Percentiles rank a stretch among this genome's conserved stretches.
These are phyloP conservation scores for Flaveria ramosissima DNA, from an alignment of 129 eudicot species.

Conservation along the genomic window DNA sequence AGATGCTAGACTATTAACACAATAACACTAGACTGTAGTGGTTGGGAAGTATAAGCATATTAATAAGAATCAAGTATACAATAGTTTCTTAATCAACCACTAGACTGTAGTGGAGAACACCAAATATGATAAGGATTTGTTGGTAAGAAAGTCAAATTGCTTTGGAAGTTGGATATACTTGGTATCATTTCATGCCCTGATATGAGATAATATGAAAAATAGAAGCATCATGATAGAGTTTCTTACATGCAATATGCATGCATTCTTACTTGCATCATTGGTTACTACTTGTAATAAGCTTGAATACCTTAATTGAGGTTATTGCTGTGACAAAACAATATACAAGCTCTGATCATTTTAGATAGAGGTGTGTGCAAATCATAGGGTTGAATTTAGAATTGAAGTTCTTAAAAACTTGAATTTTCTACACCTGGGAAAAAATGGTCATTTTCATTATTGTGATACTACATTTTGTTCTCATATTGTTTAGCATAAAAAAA, in stretches of 20 bases:
- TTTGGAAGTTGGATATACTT: background rate
- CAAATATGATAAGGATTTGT: background rate
- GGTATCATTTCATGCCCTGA: background rate
- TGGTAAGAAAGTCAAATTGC: background rate
- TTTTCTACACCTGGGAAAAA: background rate
- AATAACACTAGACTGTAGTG: too few species aligned
- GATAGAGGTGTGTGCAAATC: background rate
- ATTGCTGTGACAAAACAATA: background rate
- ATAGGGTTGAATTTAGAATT: background rate
- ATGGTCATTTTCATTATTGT: background rate
- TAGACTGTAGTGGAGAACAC: background rate
- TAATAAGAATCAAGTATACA: background rate
- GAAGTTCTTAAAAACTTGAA: background rate
- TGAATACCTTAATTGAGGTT: background rate
- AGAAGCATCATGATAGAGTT: background rate
- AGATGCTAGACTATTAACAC: background rate
- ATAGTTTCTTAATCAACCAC: background rate
- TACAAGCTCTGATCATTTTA: constrained; percentile 1
- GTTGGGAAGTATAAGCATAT: too few species aligned
- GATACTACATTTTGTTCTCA: background rate
- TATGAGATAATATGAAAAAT: background rate
- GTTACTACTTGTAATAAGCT: constrained; percentile 17
- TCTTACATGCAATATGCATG: background rate
- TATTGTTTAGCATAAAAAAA: constrained; percentile 1
- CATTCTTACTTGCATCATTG: background rate